Evolutionary conservation across 1,284 basidiomycete genomes (phyloP).

Genomic region (Gastroboletus turbinatus): DNA sequence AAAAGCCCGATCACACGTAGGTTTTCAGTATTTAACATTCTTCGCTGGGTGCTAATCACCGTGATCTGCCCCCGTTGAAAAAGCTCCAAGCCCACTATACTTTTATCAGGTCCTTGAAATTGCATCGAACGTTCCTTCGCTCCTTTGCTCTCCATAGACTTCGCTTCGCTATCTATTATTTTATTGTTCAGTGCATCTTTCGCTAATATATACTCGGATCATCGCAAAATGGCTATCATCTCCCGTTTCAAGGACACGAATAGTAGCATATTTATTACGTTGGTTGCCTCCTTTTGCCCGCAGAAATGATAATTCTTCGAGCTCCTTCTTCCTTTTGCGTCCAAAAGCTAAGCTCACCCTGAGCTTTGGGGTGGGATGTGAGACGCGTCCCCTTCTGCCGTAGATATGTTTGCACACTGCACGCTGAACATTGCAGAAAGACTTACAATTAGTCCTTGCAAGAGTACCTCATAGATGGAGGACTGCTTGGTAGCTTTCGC

Average conservation of each 20-base stretch:
- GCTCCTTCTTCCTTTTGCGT: constrained; percentile 56
- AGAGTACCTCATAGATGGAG: constrained; percentile 71
- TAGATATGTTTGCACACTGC: constrained; percentile 3
- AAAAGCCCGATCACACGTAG: constrained; percentile 42
- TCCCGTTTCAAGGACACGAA: constrained; percentile 13
- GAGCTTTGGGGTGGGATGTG: constrained; percentile 56
- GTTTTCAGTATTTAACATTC: constrained; percentile 12
- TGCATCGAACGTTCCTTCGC: constrained; percentile 9
- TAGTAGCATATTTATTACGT: constrained; percentile 18
- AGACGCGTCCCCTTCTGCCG: constrained; percentile 49
- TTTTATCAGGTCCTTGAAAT: constrained; percentile 16
- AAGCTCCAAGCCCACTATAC: constrained; percentile 18
- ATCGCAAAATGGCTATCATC: constrained; percentile 16
- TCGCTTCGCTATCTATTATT: constrained; percentile 7
- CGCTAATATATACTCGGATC: constrained; percentile 22
- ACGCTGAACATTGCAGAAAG: background rate
- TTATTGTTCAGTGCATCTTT: constrained; percentile 12
- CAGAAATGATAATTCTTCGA: constrained; percentile 51
- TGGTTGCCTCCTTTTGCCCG: constrained; percentile 33
- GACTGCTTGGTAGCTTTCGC: constrained; percentile 70
- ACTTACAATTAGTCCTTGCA: constrained; percentile 78
- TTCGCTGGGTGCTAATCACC: constrained; percentile 2
- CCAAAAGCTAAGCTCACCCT: constrained; percentile 60
- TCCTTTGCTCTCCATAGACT: background rate
- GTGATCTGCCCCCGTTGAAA: background rate